A percentile compares a stretch with the other conserved stretches of the same genome.
phyloP scores from a whole-genome alignment of 305 asterid species.

The Plantago lanceolata region DNA sequence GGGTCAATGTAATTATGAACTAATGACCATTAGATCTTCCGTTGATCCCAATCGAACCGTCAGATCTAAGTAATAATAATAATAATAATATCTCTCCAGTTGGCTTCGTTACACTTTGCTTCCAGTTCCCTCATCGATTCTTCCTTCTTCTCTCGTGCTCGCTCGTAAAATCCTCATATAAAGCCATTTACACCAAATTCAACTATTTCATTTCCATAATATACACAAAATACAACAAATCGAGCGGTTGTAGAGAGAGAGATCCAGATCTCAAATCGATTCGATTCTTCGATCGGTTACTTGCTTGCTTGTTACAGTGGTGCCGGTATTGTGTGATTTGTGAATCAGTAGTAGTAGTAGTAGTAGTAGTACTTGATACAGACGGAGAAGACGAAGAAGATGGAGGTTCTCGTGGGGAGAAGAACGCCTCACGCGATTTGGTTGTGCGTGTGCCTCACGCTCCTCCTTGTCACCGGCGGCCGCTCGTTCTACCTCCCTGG shows the following conservation, averaged over 20 bases:
- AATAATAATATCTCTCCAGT: conserved; percentile 9
- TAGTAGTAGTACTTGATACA: conserved; percentile 6
- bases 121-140: conserved; percentile 29
- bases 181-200: background rate
- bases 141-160: conserved; percentile 23
- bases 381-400: background rate
- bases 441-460: conserved; percentile 29
- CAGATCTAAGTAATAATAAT: background rate
- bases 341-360: conserved; percentile 19
- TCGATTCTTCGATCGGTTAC: background rate
- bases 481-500: conserved; percentile 82
- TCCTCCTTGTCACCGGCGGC: conserved; percentile 41
- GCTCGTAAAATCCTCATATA: conserved; percentile 18
- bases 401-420: conserved; percentile 35
- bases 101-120: conserved; percentile 26
- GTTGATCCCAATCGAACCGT: background rate
- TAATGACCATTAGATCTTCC: background rate
- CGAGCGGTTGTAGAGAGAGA: conserved; percentile 9
- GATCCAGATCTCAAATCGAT: conserved; percentile 32
- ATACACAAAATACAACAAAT: background rate
- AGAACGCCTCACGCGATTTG: conserved; percentile 30
- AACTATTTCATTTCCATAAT: background rate
- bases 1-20: background rate
- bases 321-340: conserved; percentile 4
- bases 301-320: too few species aligned